A percentile compares a stretch with the other conserved stretches of the same genome.
phyloP scores from a whole-genome alignment of 2,329 filamentous ascomycete genomes.

The Cordyceps javanica region DNA sequence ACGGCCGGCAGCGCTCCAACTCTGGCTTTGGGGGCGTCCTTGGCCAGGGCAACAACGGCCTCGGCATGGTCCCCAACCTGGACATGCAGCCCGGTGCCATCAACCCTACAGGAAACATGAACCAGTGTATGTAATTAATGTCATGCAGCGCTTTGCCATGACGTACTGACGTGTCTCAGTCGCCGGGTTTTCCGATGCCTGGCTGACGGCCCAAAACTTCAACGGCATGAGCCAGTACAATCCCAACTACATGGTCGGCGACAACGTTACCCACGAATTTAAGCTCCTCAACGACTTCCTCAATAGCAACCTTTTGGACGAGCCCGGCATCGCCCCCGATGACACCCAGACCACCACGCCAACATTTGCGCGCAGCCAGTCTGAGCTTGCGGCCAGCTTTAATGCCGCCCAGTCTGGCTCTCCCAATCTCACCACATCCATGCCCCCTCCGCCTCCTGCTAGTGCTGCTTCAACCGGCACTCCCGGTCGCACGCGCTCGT shows the following conservation, averaged over 20 bases:
- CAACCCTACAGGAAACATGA: conserved; percentile 50
- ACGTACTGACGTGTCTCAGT: conserved; percentile 41
- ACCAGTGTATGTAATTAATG: conserved; percentile 60
- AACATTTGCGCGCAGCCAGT: not conserved
- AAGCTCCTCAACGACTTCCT: conserved; percentile 96
- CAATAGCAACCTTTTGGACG: conserved; percentile 84
- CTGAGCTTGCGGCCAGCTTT: conserved; percentile 26
- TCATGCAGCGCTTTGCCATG: no score
- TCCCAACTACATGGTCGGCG: conserved; percentile 86
- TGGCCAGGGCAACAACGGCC: conserved; percentile 23
- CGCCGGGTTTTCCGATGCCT: conserved; percentile 74
- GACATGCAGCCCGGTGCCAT: conserved; percentile 26
- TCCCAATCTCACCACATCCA: conserved; percentile 24
- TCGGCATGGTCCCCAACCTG: conserved; percentile 34
- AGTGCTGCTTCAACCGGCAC: conserved; percentile 18
- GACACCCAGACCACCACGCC: conserved; percentile 33
- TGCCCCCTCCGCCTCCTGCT: conserved; percentile 41
- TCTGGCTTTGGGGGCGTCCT: conserved; percentile 24
- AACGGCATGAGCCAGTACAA: conserved; percentile 94
- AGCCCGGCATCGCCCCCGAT: conserved; percentile 64
- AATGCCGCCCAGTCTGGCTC: conserved; percentile 13
- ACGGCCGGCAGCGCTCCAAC: conserved; percentile 20
- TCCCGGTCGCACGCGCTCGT: conserved; percentile 50
- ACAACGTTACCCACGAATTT: conserved; percentile 94
- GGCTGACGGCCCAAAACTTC: conserved; percentile 73